A percentile compares a stretch with the other conserved stretches of the same genome.
These are phyloP conservation scores for Xylaria sp. DNA, from an alignment of 2,329 filamentous ascomycete genomes.

Conservation along the genomic window DNA sequence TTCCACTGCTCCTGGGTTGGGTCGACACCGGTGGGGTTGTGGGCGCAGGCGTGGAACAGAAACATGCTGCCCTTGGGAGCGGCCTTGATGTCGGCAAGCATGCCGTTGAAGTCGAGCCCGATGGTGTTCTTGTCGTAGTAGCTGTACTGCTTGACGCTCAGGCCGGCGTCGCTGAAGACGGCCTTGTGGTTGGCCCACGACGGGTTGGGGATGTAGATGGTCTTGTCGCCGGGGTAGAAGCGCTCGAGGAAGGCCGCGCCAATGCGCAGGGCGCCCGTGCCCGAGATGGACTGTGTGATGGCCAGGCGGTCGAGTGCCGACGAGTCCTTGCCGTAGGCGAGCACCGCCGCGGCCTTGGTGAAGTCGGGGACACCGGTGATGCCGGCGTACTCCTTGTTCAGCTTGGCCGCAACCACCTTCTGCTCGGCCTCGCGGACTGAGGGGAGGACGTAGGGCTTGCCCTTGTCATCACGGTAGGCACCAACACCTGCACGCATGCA, in stretches of 20 bases:
- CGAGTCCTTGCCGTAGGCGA: conserved; percentile 89
- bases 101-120: conserved; percentile 94
- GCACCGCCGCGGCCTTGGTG: conserved; percentile 87
- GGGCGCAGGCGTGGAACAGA: conserved; percentile 94
- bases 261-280: conserved; percentile 94
- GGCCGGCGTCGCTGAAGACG: conserved; percentile 91
- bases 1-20: conserved; percentile 92
- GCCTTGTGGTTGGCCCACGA: conserved; percentile 99
- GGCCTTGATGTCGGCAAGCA: conserved; percentile 88
- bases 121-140: conserved; percentile 99
- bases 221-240: conserved; percentile 91
- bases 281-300: conserved; percentile 98
- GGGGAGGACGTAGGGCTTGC: conserved; percentile 97
- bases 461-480: conserved; percentile 97
- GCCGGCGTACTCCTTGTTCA: conserved; percentile 98
- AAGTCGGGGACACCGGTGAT: conserved; percentile 97
- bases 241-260: conserved; percentile 92
- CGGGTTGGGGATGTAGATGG: conserved; percentile 94
- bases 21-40: conserved; percentile 98
- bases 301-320: conserved; percentile 80
- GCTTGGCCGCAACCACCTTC: conserved; percentile 77
- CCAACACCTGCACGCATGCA: conserved; percentile 74
- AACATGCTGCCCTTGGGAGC: conserved; percentile 89
- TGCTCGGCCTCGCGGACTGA: conserved; percentile 91
- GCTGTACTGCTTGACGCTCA: conserved; percentile 92